A percentile compares a stretch with the other conserved stretches of the same genome.
These are phyloP conservation scores for Puccinellia tenuiflora DNA, from an alignment of 176 grass and related monocot species.

Conservation along the genomic window DNA sequence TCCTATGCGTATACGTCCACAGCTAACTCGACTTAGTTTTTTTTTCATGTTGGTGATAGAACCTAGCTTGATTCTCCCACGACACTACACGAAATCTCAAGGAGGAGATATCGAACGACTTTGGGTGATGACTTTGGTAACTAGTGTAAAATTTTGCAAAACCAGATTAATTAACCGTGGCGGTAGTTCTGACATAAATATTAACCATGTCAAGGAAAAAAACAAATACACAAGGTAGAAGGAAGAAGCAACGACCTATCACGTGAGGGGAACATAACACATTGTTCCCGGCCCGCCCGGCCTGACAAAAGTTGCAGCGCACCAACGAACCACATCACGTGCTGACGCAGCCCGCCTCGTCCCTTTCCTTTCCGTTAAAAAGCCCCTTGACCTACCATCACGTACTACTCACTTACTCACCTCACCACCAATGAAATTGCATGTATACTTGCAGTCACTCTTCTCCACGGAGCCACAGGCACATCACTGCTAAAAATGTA, in stretches of 20 bases:
- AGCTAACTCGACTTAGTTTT: no score
- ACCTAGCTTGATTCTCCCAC: no score
- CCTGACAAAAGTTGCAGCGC: slow-evolving; percentile 43
- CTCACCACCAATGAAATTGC: not conserved
- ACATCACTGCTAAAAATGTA: not conserved
- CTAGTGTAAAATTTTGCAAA: no score
- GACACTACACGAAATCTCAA: no score
- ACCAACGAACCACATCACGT: slow-evolving; percentile 45
- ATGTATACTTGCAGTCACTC: not conserved
- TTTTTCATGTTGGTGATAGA: no score
- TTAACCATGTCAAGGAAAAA: no score
- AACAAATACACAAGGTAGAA: no score
- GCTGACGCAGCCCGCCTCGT: slow-evolving; percentile 26
- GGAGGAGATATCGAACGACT: no score
- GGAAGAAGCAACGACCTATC: not conserved
- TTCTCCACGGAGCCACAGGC: not conserved
- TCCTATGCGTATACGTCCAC: no score
- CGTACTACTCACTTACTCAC: not conserved
- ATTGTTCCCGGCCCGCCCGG: not conserved
- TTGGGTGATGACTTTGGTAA: no score
- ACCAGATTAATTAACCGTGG: no score
- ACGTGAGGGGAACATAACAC: slow-evolving; percentile 27
- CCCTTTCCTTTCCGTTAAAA: not conserved
- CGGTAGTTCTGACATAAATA: no score
- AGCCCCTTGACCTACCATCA: not conserved